Evolutionary conservation across 2,329 filamentous ascomycete species (phyloP).

Genomic region (Ophiostoma perfectum): DNA sequence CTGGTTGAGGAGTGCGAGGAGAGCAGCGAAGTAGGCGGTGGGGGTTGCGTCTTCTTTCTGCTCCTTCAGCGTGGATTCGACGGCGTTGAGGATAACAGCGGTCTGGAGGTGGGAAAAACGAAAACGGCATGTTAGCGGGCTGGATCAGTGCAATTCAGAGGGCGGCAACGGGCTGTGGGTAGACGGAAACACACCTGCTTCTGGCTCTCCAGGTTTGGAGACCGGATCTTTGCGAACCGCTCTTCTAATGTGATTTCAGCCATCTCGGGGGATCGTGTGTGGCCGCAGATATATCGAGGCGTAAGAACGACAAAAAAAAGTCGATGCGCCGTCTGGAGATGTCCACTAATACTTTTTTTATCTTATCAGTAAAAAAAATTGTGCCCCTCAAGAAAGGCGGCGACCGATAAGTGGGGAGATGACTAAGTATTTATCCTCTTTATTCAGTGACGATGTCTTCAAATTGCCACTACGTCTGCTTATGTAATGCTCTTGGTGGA

Average conservation of each 20-base stretch:
- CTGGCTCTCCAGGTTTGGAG: conserved; percentile 91
- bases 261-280: conserved; percentile 36
- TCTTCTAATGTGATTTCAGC: conserved; percentile 61
- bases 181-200: conserved; percentile 60
- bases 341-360: conserved; percentile 20
- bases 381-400: conserved; percentile 17
- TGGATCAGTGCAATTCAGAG: not conserved
- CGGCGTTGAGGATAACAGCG: conserved; percentile 77
- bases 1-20: conserved; percentile 79
- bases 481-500: not conserved
- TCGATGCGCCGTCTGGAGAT: not conserved
- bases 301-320: conserved; percentile 14
- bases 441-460: not conserved
- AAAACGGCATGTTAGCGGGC: not conserved
- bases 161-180: not conserved
- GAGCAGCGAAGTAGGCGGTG: conserved; percentile 92
- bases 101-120: conserved; percentile 48
- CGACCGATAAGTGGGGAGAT: conserved; percentile 7
- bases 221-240: conserved; percentile 95
- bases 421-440: not conserved
- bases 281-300: conserved; percentile 3
- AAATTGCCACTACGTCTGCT: not conserved
- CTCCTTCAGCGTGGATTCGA: conserved; percentile 87
- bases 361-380: conserved; percentile 25
- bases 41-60: conserved; percentile 78